phyloP scores from a whole-genome alignment of 257 asterid genomes.

The Ballota nigra region DNA sequence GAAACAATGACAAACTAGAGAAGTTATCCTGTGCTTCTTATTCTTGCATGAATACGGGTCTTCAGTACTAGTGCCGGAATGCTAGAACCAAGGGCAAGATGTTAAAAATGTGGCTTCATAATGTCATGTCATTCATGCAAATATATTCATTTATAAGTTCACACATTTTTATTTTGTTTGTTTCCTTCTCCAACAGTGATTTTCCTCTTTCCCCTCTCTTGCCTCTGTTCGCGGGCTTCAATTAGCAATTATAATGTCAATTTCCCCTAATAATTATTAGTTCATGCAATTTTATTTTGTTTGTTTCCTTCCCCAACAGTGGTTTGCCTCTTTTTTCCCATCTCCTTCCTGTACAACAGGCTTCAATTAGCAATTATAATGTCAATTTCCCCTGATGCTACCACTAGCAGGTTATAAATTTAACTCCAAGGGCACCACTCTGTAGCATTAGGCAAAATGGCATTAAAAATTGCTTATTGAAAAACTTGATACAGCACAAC shows the following conservation, averaged over 20 bases:
- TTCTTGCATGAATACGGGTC: background rate
- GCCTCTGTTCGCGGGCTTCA: no score
- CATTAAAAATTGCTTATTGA: background rate
- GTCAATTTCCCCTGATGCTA: no score
- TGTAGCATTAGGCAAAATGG: background rate
- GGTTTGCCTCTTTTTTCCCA: background rate
- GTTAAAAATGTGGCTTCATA: background rate
- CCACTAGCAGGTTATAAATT: no score
- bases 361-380: no score
- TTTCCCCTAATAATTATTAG: background rate
- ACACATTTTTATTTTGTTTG: background rate
- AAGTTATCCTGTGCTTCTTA: background rate
- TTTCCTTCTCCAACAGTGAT: background rate
- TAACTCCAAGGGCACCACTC: background rate
- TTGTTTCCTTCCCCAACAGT: background rate
- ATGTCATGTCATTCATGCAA: background rate
- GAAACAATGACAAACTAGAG: slow-evolving; percentile 3
- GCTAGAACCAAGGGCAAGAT: background rate
- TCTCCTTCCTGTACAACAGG: background rate
- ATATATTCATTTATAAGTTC: background rate
- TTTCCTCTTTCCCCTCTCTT: background rate
- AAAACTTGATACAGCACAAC: background rate
- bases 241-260: no score
- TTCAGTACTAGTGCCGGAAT: background rate
- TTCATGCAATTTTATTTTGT: background rate